Base-by-base conservation (phyloP, 129 eudicot species). In the Flaveria sonorensis region DNA sequence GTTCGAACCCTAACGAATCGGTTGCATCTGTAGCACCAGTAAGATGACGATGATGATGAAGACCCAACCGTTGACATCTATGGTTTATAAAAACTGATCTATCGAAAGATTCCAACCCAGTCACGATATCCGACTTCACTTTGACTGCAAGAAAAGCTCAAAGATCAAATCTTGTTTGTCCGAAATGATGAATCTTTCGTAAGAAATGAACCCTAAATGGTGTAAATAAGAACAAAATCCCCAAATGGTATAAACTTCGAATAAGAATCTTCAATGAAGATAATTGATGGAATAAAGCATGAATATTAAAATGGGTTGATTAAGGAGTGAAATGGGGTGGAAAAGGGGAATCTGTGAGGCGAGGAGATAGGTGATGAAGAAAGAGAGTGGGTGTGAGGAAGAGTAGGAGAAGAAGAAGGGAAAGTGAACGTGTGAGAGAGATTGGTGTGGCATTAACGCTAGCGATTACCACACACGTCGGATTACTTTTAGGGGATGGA, bases 21-120 rank as follows among this genome's bases (percentile, higher is more conserved):
- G 68, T 85, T 90, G 92, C 98, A 93, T 71, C 98, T 84, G 87
- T 93, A 87, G 67, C 98, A 93, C 98, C 97, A 93, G 75, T 83
- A 88, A 16, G 40, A 36, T 36, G 39, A 32, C 1, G 96, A 81
- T 11, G 97, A 83, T 67, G 77, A 79, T 45, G 61, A 80, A 52
- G 75, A 80, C 46, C 84, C 70, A 50, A 67, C 66, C 81, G 88
- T 79, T 72, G 97, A 89, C 88, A 84, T 88, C 74, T 75, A 78
- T 66, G 21, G 40, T 48, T 42, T 28, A 46, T 47, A 30, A 26
- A 43, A 10, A 47, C 46, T 20, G 15, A 36, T 36, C 40, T 36
- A 4, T 36, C 40, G 40, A 36, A 36, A 36, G 5, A 36, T 36
- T 36, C 40, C 1, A 36, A 36, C 40, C 7, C 40, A 36, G 0